These are phyloP conservation scores for Penicillium glabrum DNA, from an alignment of 2,329 filamentous ascomycete genomes.

Conservation along the genomic window DNA sequence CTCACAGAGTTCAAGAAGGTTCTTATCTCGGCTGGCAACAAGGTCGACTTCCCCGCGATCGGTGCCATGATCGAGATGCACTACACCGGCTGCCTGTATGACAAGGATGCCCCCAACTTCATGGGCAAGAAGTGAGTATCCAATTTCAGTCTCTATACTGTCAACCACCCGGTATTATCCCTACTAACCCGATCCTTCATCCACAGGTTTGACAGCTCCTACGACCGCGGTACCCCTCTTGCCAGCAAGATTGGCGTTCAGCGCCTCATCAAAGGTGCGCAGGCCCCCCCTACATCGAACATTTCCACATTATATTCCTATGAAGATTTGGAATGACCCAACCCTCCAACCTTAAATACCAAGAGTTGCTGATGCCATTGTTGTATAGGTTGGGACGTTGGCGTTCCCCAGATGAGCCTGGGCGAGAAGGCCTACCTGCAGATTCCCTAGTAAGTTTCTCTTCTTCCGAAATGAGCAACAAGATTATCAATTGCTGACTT, in stretches of 20 bases:
- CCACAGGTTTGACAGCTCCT: conserved; percentile 82
- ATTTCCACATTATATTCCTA: not conserved
- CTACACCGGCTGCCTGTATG: conserved; percentile 86
- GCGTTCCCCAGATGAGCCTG: conserved; percentile 79
- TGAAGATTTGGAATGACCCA: too few relatives aligned
- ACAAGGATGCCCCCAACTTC: conserved; percentile 42
- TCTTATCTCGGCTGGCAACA: conserved; percentile 61
- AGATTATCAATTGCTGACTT: not conserved
- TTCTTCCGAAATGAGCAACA: not conserved
- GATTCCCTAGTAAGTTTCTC: conserved; percentile 66
- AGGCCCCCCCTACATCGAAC: not conserved
- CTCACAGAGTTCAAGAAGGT: conserved; percentile 50
- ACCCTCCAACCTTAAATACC: not conserved
- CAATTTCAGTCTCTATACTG: not conserved
- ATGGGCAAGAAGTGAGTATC: conserved; percentile 68
- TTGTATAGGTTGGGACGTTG: conserved; percentile 71
- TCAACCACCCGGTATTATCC: not conserved
- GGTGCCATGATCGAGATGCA: conserved; percentile 81
- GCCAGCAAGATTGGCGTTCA: conserved; percentile 76
- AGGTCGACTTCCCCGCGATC: conserved; percentile 57
- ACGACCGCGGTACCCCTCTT: conserved; percentile 67
- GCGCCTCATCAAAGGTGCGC: conserved; percentile 78
- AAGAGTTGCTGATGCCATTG: not conserved
- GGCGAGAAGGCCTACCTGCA: conserved; percentile 86
- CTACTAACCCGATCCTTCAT: not conserved